phyloP scores from a whole-genome alignment of 495 filamentous ascomycete species.

The Xylaria intraflava region DNA sequence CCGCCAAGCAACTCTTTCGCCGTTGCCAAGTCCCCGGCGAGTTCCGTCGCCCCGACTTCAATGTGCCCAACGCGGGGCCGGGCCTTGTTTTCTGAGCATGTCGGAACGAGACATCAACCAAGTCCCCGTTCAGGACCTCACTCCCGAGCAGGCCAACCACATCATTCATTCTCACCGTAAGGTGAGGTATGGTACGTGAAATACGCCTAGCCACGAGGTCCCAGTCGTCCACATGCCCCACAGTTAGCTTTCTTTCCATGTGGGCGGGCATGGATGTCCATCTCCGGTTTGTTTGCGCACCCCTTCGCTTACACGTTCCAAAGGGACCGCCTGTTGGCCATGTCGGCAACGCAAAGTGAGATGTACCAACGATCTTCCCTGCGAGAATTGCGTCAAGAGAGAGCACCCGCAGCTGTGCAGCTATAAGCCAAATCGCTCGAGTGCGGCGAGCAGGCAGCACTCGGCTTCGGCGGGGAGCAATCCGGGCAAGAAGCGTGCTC shows the following conservation, averaged over 20 bases:
- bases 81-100: conserved; percentile 7
- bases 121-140: conserved; percentile 42
- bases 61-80: conserved; percentile 18
- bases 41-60: not conserved
- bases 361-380: conserved; percentile 66
- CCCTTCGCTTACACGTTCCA: conserved; percentile 16
- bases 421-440: conserved; percentile 62
- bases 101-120: conserved; percentile 29
- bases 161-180: conserved; percentile 56
- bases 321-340: conserved; percentile 63
- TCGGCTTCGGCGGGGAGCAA: conserved; percentile 27
- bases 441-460: conserved; percentile 36
- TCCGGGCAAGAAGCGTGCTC: conserved; percentile 38
- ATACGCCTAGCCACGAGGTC: not conserved
- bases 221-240: not conserved
- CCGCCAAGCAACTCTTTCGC: not conserved
- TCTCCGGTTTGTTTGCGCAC: not conserved
- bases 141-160: conserved; percentile 50
- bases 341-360: conserved; percentile 69
- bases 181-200: conserved; percentile 50
- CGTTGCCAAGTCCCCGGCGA: conserved; percentile 2
- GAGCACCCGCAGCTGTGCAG: conserved; percentile 66
- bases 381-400: conserved; percentile 66
- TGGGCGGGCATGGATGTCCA: not conserved
- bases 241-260: not conserved